Conservation (phyloP, 305 asterid genomes). For the Fraxinus nigra region DNA sequence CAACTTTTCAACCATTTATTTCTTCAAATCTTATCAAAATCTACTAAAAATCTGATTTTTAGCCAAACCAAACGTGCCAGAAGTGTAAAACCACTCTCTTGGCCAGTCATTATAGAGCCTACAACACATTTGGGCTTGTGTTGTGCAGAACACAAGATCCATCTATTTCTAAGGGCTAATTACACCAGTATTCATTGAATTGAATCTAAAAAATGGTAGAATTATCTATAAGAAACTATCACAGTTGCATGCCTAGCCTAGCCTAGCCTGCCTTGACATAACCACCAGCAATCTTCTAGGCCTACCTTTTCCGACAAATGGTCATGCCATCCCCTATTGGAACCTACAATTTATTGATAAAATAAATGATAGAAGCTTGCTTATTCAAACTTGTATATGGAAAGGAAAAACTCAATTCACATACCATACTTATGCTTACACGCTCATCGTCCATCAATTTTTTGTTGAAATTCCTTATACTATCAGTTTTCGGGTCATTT, state of each 20-base stretch:
- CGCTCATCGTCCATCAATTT: slow-evolving; percentile 70
- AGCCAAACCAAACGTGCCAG: not conserved
- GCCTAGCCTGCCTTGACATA: not conserved
- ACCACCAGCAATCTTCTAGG: not conserved
- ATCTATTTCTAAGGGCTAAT: not conserved
- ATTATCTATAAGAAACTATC: not conserved
- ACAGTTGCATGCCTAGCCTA: not conserved
- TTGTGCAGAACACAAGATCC: not conserved
- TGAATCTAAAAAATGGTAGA: not conserved
- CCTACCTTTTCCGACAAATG: slow-evolving; percentile 63
- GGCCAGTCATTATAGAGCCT: not conserved
- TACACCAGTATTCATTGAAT: not conserved
- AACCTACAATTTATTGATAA: slow-evolving; percentile 37
- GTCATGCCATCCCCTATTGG: slow-evolving; percentile 95
- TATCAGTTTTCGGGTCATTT: slow-evolving; percentile 59
- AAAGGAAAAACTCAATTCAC: slow-evolving; percentile 19
- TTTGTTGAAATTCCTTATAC: slow-evolving; percentile 66
- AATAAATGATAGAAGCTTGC: not conserved
- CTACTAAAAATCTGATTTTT: too few relatives aligned
- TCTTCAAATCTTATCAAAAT: too few relatives aligned
- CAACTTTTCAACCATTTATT: too few relatives aligned
- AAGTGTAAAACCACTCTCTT: not conserved
- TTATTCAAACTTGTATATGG: not conserved
- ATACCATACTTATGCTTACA: slow-evolving; percentile 83
- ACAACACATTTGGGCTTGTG: not conserved